phyloP scores from a whole-genome alignment of 1,284 basidiomycete genomes.

The Ceratobasidium sp. region DNA sequence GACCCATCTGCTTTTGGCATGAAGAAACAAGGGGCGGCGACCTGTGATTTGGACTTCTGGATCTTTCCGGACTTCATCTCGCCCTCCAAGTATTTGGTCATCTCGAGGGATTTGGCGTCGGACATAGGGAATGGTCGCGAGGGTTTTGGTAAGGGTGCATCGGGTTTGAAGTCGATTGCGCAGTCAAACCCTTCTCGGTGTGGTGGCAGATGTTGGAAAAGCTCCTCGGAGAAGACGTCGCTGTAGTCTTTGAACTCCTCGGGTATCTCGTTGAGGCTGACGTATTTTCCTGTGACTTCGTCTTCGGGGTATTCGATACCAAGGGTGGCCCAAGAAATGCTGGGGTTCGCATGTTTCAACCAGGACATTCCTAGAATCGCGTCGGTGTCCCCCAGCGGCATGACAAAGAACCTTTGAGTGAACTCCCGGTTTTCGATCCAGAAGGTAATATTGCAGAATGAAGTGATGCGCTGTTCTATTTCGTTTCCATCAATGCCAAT shows the following conservation, averaged over 20 bases:
- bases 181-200: background rate
- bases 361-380: slow-evolving; percentile 13
- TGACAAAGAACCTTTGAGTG: background rate
- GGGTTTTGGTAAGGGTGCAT: background rate
- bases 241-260: no score
- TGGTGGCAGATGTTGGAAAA: background rate
- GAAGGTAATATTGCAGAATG: background rate
- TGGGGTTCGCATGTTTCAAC: slow-evolving; percentile 23
- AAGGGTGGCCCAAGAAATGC: slow-evolving; percentile 25
- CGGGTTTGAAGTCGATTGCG: background rate
- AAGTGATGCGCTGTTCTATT: background rate
- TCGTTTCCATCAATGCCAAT: background rate
- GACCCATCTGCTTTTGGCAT: slow-evolving; percentile 31
- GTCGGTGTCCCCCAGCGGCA: slow-evolving; percentile 4
- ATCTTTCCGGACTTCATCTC: background rate
- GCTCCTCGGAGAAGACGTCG: slow-evolving; percentile 21
- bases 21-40: slow-evolving; percentile 27
- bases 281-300: background rate
- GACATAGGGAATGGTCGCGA: background rate
- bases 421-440: background rate
- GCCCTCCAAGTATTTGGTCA: background rate
- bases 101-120: background rate
- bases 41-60: background rate
- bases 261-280: background rate
- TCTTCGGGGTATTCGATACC: background rate